phyloP scores from a whole-genome alignment of 2,329 filamentous ascomycete species.

The Xylaria sp. region DNA sequence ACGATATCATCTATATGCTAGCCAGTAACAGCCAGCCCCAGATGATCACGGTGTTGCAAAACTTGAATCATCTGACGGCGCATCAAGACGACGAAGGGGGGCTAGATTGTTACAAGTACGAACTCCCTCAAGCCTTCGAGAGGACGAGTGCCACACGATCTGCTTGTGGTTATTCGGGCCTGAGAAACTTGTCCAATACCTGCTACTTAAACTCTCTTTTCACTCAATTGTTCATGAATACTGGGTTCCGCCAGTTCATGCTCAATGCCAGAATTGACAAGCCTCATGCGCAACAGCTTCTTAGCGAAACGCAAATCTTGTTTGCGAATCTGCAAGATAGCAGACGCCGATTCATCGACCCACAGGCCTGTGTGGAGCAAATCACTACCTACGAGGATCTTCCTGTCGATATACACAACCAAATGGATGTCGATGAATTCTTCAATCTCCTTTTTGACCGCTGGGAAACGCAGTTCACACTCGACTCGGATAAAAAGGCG shows the following conservation, averaged over 20 bases:
- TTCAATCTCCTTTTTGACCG: constrained; percentile 94
- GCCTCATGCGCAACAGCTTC: constrained; percentile 70
- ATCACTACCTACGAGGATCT: constrained; percentile 86
- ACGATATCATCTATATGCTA: constrained; percentile 68
- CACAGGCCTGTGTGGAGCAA: constrained; percentile 75
- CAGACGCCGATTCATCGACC: constrained; percentile 77
- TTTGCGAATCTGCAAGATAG: constrained; percentile 90
- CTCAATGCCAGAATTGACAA: constrained; percentile 71
- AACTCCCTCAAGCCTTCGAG: constrained; percentile 72
- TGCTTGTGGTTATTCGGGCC: constrained; percentile 82
- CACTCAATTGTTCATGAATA: constrained; percentile 96
- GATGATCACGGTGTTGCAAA: constrained; percentile 62
- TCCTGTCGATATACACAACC: constrained; percentile 84
- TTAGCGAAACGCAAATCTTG: constrained; percentile 81
- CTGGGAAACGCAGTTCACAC: constrained; percentile 83
- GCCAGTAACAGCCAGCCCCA: constrained; percentile 63
- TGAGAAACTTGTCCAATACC: constrained; percentile 94
- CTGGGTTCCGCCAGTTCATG: constrained; percentile 86
- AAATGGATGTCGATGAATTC: constrained; percentile 99
- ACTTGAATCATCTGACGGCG: constrained; percentile 60
- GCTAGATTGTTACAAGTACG: constrained; percentile 67
- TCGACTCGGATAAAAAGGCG: constrained; percentile 72
- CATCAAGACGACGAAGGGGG: constrained; percentile 59
- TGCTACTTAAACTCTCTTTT: constrained; percentile 97
- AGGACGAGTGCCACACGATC: constrained; percentile 76